phyloP scores from a whole-genome alignment of 768 basidiomycete species.

The Leccinum olivaceopallidum region DNA sequence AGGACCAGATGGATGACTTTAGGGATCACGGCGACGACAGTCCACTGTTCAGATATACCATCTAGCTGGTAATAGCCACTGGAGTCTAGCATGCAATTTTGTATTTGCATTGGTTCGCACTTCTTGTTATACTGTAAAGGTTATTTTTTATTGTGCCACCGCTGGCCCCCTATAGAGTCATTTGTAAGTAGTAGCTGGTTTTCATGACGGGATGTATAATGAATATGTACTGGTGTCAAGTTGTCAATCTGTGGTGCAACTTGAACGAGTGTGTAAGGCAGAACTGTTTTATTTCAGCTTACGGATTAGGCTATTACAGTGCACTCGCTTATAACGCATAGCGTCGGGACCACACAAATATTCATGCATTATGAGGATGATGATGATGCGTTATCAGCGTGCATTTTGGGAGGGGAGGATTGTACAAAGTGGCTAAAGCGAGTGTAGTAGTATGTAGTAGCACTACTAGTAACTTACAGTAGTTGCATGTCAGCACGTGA shows the following conservation, averaged over 20 bases:
- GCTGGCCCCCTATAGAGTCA: no score
- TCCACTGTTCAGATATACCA: conserved; percentile 50
- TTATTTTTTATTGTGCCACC: neutral
- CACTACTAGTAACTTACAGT: no score
- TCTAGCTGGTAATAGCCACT: conserved; percentile 8
- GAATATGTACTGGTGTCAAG: no score
- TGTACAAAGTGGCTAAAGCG: no score
- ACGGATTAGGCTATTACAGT: neutral
- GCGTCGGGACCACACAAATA: no score
- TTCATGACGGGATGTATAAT: no score
- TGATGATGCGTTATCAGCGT: no score
- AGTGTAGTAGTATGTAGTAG: no score
- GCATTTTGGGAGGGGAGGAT: no score
- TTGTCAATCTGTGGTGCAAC: neutral
- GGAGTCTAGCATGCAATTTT: neutral
- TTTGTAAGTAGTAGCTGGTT: no score
- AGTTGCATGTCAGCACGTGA: conserved; percentile 12
- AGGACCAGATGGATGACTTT: conserved; percentile 40
- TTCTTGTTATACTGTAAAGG: neutral
- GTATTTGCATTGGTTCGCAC: neutral
- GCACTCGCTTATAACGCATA: no score
- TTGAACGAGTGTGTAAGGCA: neutral
- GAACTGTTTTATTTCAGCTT: neutral
- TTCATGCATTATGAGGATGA: no score
- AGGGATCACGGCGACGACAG: conserved; percentile 49